Base-by-base conservation (phyloP, 192 early-diverging fungal species). In the Podila verticillata region DNA sequence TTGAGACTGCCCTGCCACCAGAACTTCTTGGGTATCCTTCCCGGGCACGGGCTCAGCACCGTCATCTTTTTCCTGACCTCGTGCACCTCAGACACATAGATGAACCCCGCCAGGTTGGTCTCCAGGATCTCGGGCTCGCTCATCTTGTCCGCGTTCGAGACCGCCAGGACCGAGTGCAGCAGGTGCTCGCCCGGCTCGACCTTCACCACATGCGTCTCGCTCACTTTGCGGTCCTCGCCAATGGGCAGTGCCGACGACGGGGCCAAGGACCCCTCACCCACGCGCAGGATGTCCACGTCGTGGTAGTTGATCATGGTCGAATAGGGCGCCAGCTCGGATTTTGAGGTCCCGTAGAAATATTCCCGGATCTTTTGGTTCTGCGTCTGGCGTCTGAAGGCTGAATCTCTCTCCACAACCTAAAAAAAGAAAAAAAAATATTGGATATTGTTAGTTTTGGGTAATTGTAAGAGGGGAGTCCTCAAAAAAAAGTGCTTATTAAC, bases 341-440 rank as follows among this genome's bases (percentile, higher is more conserved):
- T 90, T 0, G 84, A 39, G 0, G 94, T 93, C 0, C 98, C 98
- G 82, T 98, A 97, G 87, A 99, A 99, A 84, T 99, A 99, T 68
- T 95, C 95, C 9, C 90, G 88, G 9, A 99, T 94, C 61, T 88
- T 90, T 32, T 90, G 84, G 36, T 89, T 85, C 72, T 96, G 93
- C 5, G 86, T 60, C 44, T 94, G 92, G 29, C 90, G 85, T 20
- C 93, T 74, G 72, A 88, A 95, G 2, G 75, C 63, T 10, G 91
- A 81, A 82, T 96, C 95, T n/a, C 98, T 85, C 57, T 95, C 90
- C 0, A 98, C 98, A 1, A 96, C 92, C 92, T 94, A 36, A n/a
- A 39, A 77, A 60, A 29, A 36, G 15, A 34, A 34, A 34, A 34
- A 34, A 2, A 34, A 34, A 34, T 5, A 34, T 34, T 34, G 32